Evolutionary conservation across 495 filamentous ascomycete genomes (phyloP), one percentile per base, ranked within the genome.

Genomic region (Aspergillus kassunensis): DNA sequence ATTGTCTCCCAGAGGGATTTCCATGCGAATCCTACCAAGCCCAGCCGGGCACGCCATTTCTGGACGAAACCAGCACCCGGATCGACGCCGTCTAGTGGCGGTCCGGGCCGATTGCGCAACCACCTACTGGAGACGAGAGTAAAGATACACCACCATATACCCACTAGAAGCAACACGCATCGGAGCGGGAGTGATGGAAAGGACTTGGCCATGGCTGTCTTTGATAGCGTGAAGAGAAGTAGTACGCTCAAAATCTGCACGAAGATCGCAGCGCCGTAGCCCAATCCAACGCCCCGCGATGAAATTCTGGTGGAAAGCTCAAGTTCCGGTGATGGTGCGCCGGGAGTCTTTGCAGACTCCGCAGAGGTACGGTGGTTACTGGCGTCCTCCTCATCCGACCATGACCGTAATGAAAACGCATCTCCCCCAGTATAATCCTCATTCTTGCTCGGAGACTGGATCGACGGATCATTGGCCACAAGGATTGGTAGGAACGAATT

Each of bases 121-220:
- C 86, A 93, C 59, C 89, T 71, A n/a, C 88, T 82, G 19, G 85
- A 81, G 9, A 91, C 88, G 46, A 95, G 75, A 3, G 89, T 91
- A 64, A 95, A 95, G 20, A 79, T 51, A 44, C 85, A 82, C 91
- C 91, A 96, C 91, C 91, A 96, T n/a, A 81, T 70, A 8, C 91
- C 91, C 23, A 95, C 81, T 19, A 88, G 63, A 48, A 91, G 86
- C 25, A 96, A 73, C 3, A 92, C 87, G 20, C 91, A 76, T 11
- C 89, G 82, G 48, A 89, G 78, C 1, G 85, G 84, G 15, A 69
- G 54, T 0, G 69, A 67, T 4, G 49, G 64, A 2, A 66, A 67
- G 1, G 40, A 21, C 36, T 70, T 69, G 2, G 63, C 54, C 6
- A 73, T 55, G 63, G 80, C 81, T 3, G 83, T 85, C 24, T 86